Base-by-base conservation (phyloP, 2,329 filamentous ascomycete species). In the Trichoderma hamatum region DNA sequence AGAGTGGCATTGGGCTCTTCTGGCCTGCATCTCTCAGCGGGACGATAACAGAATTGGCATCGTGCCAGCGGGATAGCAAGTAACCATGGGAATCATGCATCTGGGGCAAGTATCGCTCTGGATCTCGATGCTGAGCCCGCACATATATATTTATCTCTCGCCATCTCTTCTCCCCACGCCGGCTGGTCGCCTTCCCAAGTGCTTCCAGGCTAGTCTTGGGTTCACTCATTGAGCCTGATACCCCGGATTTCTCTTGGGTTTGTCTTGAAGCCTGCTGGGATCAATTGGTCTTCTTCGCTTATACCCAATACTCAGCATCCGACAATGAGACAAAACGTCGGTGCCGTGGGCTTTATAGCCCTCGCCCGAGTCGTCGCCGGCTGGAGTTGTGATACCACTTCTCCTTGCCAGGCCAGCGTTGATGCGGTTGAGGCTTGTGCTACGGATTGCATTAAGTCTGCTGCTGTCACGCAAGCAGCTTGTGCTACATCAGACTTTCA, bases 351-450 rank as follows among this genome's bases (percentile, higher is more conserved):
- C 68, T 49, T 70, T 10, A 34, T 74, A 71, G 74, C 73, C 65
- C 69, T 75, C 36, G 64, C 70, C 16, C 67, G 65, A 13, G 21
- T 72, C 58, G 74, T 70, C 24, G 68, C 54, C 7, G 74, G 62
- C 36, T 56, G 69, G 14, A 52, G 66, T n/a, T 76, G 75, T 46
- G 72, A 72, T 21, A 56, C 51, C 43, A 32, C 71, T 3, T 74
- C 66, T 16, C 74, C 75, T 26, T 76, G 75, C 64, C 74, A 76
- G 54, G 62, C 69, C 34, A 72, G 70, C 52, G 74, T 60, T 26
- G 74, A 76, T 55, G 74, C 73, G 10, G 72, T 77, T 1, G 70
- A 72, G 16, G 24, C 51, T 13, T 77, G 75, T 62, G 75, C 73
- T 24, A 71, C 69, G 14, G 43, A 56, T 2, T 77, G 75, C 69